phyloP scores from a whole-genome alignment of 805 yeast species.

The Cyberlindnera lachancei region DNA sequence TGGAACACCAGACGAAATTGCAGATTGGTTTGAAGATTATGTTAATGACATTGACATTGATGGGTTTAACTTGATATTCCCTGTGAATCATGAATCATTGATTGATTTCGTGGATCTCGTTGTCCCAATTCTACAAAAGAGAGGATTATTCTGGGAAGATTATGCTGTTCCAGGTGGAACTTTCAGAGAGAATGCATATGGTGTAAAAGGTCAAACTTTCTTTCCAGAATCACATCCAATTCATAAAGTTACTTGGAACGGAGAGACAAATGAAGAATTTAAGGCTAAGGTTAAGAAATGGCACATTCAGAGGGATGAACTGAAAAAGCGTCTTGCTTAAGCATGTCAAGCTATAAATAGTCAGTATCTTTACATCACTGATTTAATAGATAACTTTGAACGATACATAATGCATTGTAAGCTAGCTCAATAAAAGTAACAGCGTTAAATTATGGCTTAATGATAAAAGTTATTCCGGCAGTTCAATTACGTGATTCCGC shows the following conservation, averaged over 20 bases:
- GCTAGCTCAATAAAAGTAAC: too few species aligned
- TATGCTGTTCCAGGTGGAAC: slow-evolving; percentile 31
- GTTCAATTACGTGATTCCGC: too few species aligned
- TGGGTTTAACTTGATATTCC: slow-evolving; percentile 35
- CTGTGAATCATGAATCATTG: slow-evolving; percentile 29
- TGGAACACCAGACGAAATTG: slow-evolving; percentile 33
- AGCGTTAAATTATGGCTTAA: too few species aligned
- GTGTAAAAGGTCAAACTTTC: slow-evolving; percentile 18
- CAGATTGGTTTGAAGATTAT: slow-evolving; percentile 33
- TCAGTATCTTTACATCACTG: too few species aligned
- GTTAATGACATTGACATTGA: slow-evolving; percentile 32
- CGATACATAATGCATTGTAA: too few species aligned
- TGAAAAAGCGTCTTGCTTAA: too few species aligned
- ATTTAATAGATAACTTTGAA: too few species aligned
- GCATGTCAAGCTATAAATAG: too few species aligned
- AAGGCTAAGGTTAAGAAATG: not conserved
- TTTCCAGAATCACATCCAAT: slow-evolving; percentile 18
- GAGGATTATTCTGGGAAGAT: slow-evolving; percentile 31
- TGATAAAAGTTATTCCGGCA: too few species aligned
- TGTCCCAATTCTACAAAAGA: slow-evolving; percentile 28
- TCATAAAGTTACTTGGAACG: slow-evolving; percentile 13
- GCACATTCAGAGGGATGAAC: not conserved
- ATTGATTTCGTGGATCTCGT: slow-evolving; percentile 31
- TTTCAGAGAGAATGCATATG: slow-evolving; percentile 29
- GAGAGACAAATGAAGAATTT: slow-evolving; percentile 1